Evolutionary conservation across 208 protist species (phyloP).

Genomic region (Crithidia mellificae): DNA sequence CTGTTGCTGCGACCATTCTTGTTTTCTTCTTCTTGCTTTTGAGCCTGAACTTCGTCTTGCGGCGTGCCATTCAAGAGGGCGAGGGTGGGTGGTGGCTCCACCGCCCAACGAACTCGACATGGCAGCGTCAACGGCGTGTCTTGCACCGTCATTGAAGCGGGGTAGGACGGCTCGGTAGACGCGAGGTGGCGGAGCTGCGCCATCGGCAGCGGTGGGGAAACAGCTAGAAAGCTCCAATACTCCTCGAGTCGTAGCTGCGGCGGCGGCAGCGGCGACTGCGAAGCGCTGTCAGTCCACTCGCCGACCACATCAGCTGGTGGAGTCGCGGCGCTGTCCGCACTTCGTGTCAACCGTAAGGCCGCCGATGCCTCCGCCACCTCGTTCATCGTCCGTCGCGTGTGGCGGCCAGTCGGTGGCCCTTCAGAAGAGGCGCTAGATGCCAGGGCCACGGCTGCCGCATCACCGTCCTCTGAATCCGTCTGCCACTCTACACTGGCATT

Average conservation of each 20-base stretch:
- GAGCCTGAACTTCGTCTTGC: too few relatives aligned
- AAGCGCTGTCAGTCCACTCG: too few relatives aligned
- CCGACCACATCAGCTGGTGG: too few relatives aligned
- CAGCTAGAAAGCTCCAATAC: slow-evolving; percentile 25
- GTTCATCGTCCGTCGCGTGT: background rate
- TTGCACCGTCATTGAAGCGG: background rate
- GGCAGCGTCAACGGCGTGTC: background rate
- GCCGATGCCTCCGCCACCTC: too few relatives aligned
- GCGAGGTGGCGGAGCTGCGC: slow-evolving; percentile 3
- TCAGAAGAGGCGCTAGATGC: background rate
- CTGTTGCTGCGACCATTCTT: too few relatives aligned
- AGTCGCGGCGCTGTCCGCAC: too few relatives aligned
- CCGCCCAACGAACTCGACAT: slow-evolving; percentile 23
- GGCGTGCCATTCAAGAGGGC: background rate
- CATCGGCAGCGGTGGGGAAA: slow-evolving; percentile 18
- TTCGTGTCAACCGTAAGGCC: too few relatives aligned
- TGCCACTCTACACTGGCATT: slow-evolving; percentile 3
- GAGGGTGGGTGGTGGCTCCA: slow-evolving; percentile 17
- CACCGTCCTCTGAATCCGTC: background rate
- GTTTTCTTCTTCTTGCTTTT: too few relatives aligned
- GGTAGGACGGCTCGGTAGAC: background rate
- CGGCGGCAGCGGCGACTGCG: too few relatives aligned
- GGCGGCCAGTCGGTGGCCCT: background rate
- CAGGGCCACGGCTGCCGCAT: background rate
- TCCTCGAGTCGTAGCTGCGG: slow-evolving; percentile 18